Conservation (phyloP, 441 rosid species). For the Biscutella laevigata region DNA sequence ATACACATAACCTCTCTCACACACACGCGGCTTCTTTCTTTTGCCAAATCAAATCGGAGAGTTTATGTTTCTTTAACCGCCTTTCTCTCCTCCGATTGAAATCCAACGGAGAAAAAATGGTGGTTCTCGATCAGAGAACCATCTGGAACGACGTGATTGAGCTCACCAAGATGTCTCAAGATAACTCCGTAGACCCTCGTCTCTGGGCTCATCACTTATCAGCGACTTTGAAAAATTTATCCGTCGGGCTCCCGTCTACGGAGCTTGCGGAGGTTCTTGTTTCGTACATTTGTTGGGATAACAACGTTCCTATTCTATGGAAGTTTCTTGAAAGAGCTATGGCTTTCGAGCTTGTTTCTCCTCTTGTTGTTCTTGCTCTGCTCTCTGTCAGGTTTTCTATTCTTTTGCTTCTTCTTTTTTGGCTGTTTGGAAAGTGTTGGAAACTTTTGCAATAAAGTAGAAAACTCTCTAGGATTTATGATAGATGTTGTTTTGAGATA, state of each 20-base stretch:
- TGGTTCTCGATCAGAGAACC: conserved; percentile 30
- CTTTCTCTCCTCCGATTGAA: too few species aligned
- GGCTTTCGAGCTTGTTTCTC: conserved; percentile 44
- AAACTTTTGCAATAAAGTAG: too few species aligned
- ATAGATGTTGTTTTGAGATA: too few species aligned
- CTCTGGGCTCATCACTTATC: conserved; percentile 49
- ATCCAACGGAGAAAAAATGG: conserved; percentile 27
- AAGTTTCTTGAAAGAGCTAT: conserved; percentile 63
- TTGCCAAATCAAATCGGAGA: too few species aligned
- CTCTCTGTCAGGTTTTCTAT: conserved; percentile 42
- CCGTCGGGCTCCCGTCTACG: conserved; percentile 43
- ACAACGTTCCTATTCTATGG: conserved; percentile 59
- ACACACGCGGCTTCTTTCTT: too few species aligned
- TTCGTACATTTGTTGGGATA: conserved; percentile 63
- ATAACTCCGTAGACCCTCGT: conserved; percentile 46
- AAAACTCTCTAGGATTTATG: too few species aligned
- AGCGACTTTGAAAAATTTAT: conserved; percentile 35
- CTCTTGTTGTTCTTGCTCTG: conserved; percentile 52
- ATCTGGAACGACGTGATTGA: conserved; percentile 44
- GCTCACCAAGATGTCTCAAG: conserved; percentile 43
- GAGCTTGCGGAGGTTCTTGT: conserved; percentile 50
- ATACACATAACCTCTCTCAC: too few species aligned
- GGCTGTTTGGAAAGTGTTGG: too few species aligned
- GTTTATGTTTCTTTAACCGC: too few species aligned
- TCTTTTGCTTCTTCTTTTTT: too few species aligned